Conservation (phyloP, 495 filamentous ascomycete species). For the Copromyces sp. region DNA sequence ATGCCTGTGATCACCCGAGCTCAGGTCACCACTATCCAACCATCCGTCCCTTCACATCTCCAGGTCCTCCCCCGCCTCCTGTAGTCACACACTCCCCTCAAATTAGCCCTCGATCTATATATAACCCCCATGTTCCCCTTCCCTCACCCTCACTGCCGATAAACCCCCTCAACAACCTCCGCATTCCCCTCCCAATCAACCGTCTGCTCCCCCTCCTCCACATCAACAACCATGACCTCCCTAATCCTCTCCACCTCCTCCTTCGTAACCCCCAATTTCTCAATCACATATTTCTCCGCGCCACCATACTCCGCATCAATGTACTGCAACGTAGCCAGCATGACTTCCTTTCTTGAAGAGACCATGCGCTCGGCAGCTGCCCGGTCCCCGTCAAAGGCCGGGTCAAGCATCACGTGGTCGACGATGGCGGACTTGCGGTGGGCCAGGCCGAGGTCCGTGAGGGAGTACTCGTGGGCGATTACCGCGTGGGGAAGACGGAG, state of each 20-base stretch:
- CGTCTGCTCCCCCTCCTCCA: conserved; percentile 12
- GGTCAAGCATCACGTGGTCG: conserved; percentile 30
- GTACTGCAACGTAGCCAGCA: conserved; percentile 43
- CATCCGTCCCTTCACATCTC: background rate
- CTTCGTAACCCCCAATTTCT: conserved; percentile 40
- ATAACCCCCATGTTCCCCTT: no score
- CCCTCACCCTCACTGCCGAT: background rate
- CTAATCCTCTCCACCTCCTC: conserved; percentile 40
- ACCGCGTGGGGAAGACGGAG: conserved; percentile 44
- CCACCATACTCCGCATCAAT: conserved; percentile 45
- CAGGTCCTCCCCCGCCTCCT: background rate
- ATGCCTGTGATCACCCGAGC: background rate
- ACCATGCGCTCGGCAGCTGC: conserved; percentile 42
- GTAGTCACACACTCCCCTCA: no score
- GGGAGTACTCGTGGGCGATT: conserved; percentile 52
- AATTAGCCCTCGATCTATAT: no score
- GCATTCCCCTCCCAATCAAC: conserved; percentile 24
- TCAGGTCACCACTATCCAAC: background rate
- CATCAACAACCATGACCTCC: conserved; percentile 34
- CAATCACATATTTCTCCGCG: conserved; percentile 43
- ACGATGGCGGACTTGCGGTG: conserved; percentile 34
- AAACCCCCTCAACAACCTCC: conserved; percentile 3
- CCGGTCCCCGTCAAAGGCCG: conserved; percentile 32
- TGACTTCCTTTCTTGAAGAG: conserved; percentile 39
- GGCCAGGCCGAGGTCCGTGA: conserved; percentile 46